These are phyloP conservation scores for Tetraselmis chui DNA, from an alignment of 139 green algal species.

Conservation along the genomic window DNA sequence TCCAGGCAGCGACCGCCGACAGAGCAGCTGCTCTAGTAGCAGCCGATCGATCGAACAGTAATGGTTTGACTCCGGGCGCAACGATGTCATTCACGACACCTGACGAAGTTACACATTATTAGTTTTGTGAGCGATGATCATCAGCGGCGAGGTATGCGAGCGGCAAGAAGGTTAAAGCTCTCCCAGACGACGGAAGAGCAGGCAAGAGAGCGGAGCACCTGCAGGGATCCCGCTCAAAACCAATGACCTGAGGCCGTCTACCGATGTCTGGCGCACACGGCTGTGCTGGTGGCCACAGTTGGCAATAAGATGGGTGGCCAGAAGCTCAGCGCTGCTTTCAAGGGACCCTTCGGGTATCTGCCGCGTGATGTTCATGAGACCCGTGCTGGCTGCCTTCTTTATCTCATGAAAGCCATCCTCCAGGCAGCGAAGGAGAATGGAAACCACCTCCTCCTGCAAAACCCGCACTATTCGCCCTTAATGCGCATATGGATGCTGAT, in stretches of 20 bases:
- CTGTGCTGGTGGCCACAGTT: slow-evolving; percentile 58
- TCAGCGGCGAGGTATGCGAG: too few species aligned
- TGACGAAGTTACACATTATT: too few species aligned
- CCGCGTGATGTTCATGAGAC: slow-evolving; percentile 18
- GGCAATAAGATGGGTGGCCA: slow-evolving; percentile 27
- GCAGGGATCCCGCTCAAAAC: slow-evolving; percentile 19
- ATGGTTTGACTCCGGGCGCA: slow-evolving; percentile 17
- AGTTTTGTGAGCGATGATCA: too few species aligned
- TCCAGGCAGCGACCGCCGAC: neutral
- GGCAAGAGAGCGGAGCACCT: slow-evolving; percentile 30
- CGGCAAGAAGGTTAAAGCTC: slow-evolving; percentile 1
- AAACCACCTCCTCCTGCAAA: neutral
- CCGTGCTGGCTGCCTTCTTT: slow-evolving; percentile 50
- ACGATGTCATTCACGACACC: slow-evolving; percentile 20
- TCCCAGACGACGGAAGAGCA: neutral
- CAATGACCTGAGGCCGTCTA: too few species aligned
- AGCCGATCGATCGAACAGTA: neutral
- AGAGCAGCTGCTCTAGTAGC: neutral
- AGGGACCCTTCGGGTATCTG: slow-evolving; percentile 11
- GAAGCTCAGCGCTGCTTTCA: slow-evolving; percentile 24
- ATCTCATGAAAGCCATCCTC: slow-evolving; percentile 66
- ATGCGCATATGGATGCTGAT: too few species aligned
- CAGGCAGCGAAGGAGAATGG: slow-evolving; percentile 23
- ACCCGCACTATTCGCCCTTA: too few species aligned
- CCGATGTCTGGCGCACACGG: slow-evolving; percentile 46